These are phyloP conservation scores for Thielaviopsis populi DNA, from an alignment of 2,329 filamentous ascomycete species.

Conservation along the genomic window DNA sequence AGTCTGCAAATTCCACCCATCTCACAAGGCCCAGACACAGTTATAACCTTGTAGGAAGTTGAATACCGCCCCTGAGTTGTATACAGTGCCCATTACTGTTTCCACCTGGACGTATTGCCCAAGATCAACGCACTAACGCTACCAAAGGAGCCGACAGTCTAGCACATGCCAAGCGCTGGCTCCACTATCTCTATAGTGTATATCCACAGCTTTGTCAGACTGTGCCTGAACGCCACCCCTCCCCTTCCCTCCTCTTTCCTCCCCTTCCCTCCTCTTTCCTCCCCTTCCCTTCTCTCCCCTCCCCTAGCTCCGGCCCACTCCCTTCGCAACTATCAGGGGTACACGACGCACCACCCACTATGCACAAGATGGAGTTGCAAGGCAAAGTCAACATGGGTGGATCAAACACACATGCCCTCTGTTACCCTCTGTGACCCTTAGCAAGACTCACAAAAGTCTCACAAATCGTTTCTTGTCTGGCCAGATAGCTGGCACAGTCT, in stretches of 20 bases:
- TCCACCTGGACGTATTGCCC: neutral
- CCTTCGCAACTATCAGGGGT: neutral
- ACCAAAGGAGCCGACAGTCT: too few species aligned
- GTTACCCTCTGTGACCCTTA: neutral
- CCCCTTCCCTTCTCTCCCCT: too few species aligned
- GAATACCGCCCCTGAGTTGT: neutral
- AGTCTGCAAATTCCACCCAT: too few species aligned
- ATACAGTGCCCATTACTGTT: neutral
- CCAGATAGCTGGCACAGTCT: too few species aligned
- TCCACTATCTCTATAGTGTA: neutral
- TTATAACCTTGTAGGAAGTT: too few species aligned
- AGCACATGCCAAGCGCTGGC: too few species aligned
- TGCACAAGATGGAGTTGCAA: neutral
- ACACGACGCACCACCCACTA: neutral
- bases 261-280: too few species aligned
- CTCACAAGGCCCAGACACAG: too few species aligned
- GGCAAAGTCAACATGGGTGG: neutral
- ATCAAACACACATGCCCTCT: neutral
- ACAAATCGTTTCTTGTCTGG: too few species aligned
- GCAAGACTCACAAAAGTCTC: too few species aligned
- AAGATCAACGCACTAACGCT: too few species aligned
- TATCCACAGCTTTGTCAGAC: neutral
- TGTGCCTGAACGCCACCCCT: neutral
- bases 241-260: too few species aligned
- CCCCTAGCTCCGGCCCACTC: neutral